Conservation (phyloP, 257 asterid genomes). For the Fraxinus pennsylvanica region DNA sequence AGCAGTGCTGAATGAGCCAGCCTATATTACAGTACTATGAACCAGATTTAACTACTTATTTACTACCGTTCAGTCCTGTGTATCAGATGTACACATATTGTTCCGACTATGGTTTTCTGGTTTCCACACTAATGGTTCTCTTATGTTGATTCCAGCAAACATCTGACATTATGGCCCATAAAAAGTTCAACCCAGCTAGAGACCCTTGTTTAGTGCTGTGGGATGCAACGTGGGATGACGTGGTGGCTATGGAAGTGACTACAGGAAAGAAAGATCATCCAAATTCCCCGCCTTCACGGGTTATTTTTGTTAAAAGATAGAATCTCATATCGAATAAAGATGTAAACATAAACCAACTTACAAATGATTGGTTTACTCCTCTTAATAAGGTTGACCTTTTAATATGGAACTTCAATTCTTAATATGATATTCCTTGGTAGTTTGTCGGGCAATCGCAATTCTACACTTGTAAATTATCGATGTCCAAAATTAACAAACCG, state of each 20-base stretch:
- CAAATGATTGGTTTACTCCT: too few species aligned
- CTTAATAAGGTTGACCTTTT: too few species aligned
- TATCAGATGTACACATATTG: neutral
- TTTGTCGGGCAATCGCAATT: too few species aligned
- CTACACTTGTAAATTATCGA: too few species aligned
- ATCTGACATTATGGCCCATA: constrained; percentile 81
- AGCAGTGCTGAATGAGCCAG: neutral
- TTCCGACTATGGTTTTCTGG: constrained; percentile 13
- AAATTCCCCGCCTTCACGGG: constrained; percentile 75
- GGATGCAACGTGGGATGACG: constrained; percentile 90
- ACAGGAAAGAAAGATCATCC: constrained; percentile 87
- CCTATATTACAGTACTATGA: neutral
- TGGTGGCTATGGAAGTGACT: constrained; percentile 73
- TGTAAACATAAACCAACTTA: too few species aligned
- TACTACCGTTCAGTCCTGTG: neutral
- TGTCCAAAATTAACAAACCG: too few species aligned
- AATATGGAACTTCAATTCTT: too few species aligned
- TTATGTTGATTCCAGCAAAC: constrained; percentile 70
- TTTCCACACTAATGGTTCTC: constrained; percentile 17
- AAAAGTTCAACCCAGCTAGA: constrained; percentile 84
- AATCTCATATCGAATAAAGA: too few species aligned
- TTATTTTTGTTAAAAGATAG: constrained; percentile 10
- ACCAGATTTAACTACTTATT: neutral
- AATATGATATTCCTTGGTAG: too few species aligned
- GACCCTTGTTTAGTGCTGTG: constrained; percentile 95